A percentile compares a stretch with the other conserved stretches of the same genome.
These are phyloP conservation scores for Scleroderma citrinum DNA, from an alignment of 768 basidiomycete species.

Conservation along the genomic window DNA sequence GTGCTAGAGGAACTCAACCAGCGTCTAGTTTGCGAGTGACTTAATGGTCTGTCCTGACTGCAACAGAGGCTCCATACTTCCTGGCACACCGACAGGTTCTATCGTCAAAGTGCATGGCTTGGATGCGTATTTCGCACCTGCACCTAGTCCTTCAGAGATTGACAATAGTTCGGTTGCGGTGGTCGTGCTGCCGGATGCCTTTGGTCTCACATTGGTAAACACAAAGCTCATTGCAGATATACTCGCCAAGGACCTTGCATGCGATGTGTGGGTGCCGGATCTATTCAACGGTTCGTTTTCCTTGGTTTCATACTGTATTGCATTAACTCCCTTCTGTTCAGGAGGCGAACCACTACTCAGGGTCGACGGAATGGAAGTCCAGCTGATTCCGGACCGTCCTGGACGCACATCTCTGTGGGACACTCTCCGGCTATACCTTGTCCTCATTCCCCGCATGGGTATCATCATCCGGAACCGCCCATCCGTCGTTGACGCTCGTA, in stretches of 20 bases:
- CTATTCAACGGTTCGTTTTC: slow-evolving; percentile 43
- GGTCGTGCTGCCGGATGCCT: slow-evolving; percentile 51
- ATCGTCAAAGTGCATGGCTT: slow-evolving; percentile 29
- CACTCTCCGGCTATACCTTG: slow-evolving; percentile 11
- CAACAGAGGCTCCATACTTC: slow-evolving; percentile 36
- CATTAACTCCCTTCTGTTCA: not conserved
- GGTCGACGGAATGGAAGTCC: slow-evolving; percentile 21
- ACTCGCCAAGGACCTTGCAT: slow-evolving; percentile 40
- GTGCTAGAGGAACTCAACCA: too few relatives aligned
- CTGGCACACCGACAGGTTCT: slow-evolving; percentile 41
- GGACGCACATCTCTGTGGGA: slow-evolving; percentile 15
- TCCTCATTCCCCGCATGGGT: slow-evolving; percentile 16
- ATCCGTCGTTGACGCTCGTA: slow-evolving; percentile 23
- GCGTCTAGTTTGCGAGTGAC: not conserved
- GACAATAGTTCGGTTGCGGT: slow-evolving; percentile 29
- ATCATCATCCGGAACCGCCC: slow-evolving; percentile 19
- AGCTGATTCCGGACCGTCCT: slow-evolving; percentile 25
- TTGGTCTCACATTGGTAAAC: slow-evolving; percentile 48
- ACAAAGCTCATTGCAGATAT: slow-evolving; percentile 53
- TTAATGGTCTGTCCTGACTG: slow-evolving; percentile 28
- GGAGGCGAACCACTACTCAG: slow-evolving; percentile 26
- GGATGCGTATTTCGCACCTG: slow-evolving; percentile 37
- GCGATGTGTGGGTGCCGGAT: slow-evolving; percentile 64
- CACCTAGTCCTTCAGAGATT: slow-evolving; percentile 5
- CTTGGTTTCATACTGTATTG: not conserved